These are phyloP conservation scores for Colletotrichum sp. DNA, from an alignment of 2,329 filamentous ascomycete genomes.

Conservation along the genomic window DNA sequence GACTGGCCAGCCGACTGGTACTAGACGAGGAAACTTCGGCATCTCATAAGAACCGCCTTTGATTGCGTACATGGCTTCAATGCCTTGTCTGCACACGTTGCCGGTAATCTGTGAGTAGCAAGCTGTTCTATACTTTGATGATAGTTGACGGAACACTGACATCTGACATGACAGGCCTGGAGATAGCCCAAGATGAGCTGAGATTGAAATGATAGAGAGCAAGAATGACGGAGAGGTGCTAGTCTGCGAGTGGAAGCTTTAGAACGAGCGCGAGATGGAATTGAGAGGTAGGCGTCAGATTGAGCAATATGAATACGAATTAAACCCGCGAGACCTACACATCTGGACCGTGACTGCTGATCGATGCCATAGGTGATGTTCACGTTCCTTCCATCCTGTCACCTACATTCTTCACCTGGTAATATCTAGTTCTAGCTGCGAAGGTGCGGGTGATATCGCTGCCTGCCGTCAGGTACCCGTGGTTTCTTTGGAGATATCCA, in stretches of 20 bases:
- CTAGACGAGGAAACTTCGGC: not conserved
- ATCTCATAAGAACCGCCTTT: not conserved
- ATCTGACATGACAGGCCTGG: not conserved
- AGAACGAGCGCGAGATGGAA: not conserved
- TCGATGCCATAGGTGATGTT: not conserved
- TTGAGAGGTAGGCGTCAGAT: not conserved
- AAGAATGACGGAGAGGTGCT: not conserved
- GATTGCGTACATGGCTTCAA: not conserved
- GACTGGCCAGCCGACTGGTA: not conserved
- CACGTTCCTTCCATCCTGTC: not conserved
- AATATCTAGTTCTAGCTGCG: not conserved
- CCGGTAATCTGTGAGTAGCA: not conserved
- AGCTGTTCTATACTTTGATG: not conserved
- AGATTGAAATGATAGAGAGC: not conserved
- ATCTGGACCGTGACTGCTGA: not conserved
- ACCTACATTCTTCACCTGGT: too few relatives aligned
- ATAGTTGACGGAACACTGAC: not conserved
- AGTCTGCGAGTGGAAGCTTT: not conserved
- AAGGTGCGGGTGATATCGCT: not conserved
- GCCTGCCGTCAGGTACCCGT: not conserved
- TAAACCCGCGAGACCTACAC: not conserved
- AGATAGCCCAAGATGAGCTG: not conserved
- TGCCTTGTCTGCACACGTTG: not conserved
- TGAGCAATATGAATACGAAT: not conserved
- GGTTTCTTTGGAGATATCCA: not conserved